Evolutionary conservation across 2,329 filamentous ascomycete species (phyloP).

Genomic region (Cladosporium sp.): DNA sequence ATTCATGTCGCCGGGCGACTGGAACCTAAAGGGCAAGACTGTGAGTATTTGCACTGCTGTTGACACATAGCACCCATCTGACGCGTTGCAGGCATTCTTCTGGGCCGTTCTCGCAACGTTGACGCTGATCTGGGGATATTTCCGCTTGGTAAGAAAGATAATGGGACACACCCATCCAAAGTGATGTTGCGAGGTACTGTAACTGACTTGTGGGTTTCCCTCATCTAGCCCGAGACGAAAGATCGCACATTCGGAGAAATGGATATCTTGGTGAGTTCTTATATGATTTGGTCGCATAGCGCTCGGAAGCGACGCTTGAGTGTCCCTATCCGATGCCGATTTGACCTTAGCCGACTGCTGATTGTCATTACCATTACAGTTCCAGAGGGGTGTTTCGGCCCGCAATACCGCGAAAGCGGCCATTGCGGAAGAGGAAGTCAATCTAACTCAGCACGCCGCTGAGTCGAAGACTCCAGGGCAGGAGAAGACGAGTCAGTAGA

Average conservation of each 20-base stretch:
- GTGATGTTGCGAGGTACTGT: not conserved
- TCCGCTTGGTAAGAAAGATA: conserved; percentile 25
- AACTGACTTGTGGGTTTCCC: not conserved
- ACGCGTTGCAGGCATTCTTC: conserved; percentile 28
- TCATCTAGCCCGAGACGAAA: conserved; percentile 35
- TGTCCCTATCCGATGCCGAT: not conserved
- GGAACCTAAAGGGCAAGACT: conserved; percentile 15
- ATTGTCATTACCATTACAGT: not conserved
- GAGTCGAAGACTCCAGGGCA: not conserved
- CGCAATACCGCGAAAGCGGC: conserved; percentile 15
- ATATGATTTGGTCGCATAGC: not conserved
- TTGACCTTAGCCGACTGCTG: not conserved
- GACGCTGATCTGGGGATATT: conserved; percentile 34
- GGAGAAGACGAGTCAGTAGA: conserved; percentile 4
- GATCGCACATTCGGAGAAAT: conserved; percentile 40
- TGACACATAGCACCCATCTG: not conserved
- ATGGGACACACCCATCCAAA: not conserved
- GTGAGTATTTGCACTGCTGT: not conserved
- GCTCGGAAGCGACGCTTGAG: not conserved
- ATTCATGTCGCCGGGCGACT: conserved; percentile 24
- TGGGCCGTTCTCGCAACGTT: conserved; percentile 28
- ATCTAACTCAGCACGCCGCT: conserved; percentile 6
- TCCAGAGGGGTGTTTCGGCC: conserved; percentile 16
- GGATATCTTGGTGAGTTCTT: conserved; percentile 35
- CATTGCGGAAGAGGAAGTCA: conserved; percentile 16